phyloP scores from a whole-genome alignment of 257 asterid species.

The Petunia axillaris region DNA sequence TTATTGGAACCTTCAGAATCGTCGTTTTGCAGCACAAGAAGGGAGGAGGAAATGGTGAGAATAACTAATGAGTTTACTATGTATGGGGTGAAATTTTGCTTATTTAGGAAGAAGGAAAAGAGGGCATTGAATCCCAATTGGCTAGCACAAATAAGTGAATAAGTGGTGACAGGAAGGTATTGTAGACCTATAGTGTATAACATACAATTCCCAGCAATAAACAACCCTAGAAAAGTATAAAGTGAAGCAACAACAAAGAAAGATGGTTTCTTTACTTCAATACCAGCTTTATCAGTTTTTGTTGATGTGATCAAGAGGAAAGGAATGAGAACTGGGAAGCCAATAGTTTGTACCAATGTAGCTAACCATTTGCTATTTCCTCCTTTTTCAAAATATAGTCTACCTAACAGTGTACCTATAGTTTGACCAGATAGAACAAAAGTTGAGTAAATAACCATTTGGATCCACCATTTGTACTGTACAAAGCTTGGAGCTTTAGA shows the following conservation, averaged over 20 bases:
- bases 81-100: constrained; percentile 45
- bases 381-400: constrained; percentile 71
- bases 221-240: constrained; percentile 44
- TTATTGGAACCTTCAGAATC: constrained; percentile 44
- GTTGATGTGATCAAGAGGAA: constrained; percentile 42
- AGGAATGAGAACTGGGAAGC: constrained; percentile 72
- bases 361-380: constrained; percentile 78
- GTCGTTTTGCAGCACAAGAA: constrained; percentile 56
- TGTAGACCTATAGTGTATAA: constrained; percentile 52
- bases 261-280: constrained; percentile 28
- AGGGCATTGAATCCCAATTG: constrained; percentile 63
- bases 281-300: background rate
- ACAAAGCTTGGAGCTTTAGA: background rate
- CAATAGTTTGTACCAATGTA: constrained; percentile 56
- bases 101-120: constrained; percentile 53
- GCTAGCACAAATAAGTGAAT: constrained; percentile 51
- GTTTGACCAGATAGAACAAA: constrained; percentile 61
- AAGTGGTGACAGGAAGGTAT: constrained; percentile 59
- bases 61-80: constrained; percentile 55
- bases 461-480: constrained; percentile 63
- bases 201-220: constrained; percentile 38
- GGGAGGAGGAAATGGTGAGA: constrained; percentile 54
- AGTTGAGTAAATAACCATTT: constrained; percentile 44
- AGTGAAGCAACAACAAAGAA: constrained; percentile 8
- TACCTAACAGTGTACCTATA: constrained; percentile 56